A percentile compares a stretch with the other conserved stretches of the same genome.
These are phyloP conservation scores for Boletus rubroflammeus DNA, from an alignment of 768 basidiomycete species.

Conservation along the genomic window DNA sequence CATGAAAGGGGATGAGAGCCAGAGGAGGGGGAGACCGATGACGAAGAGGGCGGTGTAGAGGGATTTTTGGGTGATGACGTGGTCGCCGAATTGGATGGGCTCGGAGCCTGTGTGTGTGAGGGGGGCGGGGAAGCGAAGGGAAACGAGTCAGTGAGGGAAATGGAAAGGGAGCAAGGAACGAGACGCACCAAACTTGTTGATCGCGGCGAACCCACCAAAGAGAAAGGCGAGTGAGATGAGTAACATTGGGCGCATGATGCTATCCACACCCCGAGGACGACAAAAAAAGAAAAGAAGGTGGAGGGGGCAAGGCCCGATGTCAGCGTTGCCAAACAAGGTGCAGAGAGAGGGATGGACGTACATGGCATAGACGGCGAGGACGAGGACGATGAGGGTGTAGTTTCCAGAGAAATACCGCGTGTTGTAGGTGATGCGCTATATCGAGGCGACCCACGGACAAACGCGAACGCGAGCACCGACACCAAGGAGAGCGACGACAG, in stretches of 20 bases:
- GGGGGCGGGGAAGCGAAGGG: not conserved
- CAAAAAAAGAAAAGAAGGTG: not conserved
- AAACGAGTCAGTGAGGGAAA: not conserved
- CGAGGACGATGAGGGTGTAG: conserved; percentile 74
- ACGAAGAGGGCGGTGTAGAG: conserved; percentile 88
- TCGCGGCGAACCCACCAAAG: conserved; percentile 84
- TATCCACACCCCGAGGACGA: conserved; percentile 23
- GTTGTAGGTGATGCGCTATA: conserved; percentile 89
- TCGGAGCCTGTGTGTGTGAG: conserved; percentile 58
- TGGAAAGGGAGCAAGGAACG: not conserved
- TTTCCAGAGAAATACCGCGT: conserved; percentile 91
- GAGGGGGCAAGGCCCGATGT: not conserved
- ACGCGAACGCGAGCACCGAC: too few relatives aligned
- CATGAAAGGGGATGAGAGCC: conserved; percentile 67
- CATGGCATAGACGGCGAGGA: conserved; percentile 85
- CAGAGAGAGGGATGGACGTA: conserved; percentile 36
- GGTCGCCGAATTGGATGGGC: conserved; percentile 77
- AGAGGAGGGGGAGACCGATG: conserved; percentile 87
- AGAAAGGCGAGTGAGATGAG: conserved; percentile 84
- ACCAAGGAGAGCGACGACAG: too few relatives aligned
- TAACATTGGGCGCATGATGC: conserved; percentile 79
- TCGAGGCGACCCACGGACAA: not conserved
- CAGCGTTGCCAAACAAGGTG: not conserved
- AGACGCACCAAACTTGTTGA: conserved; percentile 81
- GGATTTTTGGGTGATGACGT: conserved; percentile 82